A percentile compares a stretch with the other conserved stretches of the same genome.
phyloP scores from a whole-genome alignment of 2,329 filamentous ascomycete species.

The Tolypocladium cylindrosporum region DNA sequence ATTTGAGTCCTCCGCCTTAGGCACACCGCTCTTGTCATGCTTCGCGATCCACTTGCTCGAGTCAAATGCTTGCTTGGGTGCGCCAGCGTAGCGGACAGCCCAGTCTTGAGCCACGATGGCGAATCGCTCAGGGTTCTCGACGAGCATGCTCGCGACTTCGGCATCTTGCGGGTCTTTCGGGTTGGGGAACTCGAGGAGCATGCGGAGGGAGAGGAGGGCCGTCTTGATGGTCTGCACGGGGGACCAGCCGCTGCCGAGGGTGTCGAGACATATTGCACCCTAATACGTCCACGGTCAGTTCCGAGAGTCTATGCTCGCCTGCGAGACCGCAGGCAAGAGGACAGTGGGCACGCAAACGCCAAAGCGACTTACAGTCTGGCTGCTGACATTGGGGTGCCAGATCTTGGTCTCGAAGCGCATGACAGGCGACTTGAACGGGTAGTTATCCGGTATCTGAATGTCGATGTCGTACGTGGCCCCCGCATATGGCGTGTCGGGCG shows the following conservation, averaged over 20 bases:
- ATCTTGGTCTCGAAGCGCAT: constrained; percentile 92
- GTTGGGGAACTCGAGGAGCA: constrained; percentile 85
- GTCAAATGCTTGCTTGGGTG: constrained; percentile 41
- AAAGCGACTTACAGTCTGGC: constrained; percentile 62
- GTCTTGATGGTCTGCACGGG: constrained; percentile 95
- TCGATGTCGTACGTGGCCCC: constrained; percentile 75
- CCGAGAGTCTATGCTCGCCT: neutral
- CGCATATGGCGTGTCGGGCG: constrained; percentile 88
- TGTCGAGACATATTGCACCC: constrained; percentile 96
- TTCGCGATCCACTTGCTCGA: constrained; percentile 34
- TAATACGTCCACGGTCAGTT: constrained; percentile 25
- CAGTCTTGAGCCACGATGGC: constrained; percentile 78
- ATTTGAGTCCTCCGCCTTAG: constrained; percentile 8
- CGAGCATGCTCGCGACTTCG: constrained; percentile 84
- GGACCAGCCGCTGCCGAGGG: constrained; percentile 81
- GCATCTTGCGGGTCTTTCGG: constrained; percentile 96
- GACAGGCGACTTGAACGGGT: constrained; percentile 83
- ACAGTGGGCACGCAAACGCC: neutral
- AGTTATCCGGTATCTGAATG: constrained; percentile 77
- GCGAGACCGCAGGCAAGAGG: neutral
- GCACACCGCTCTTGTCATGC: constrained; percentile 29
- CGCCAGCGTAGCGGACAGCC: constrained; percentile 75
- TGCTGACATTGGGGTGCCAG: constrained; percentile 97
- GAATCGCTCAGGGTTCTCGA: constrained; percentile 69
- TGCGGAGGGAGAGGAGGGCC: constrained; percentile 84